Percentiles rank a stretch among this genome's conserved stretches.
These are phyloP conservation scores for Sphagnum tenellum DNA, from an alignment of 225 moss, liverwort and hornwort genomes.

Conservation along the genomic window DNA sequence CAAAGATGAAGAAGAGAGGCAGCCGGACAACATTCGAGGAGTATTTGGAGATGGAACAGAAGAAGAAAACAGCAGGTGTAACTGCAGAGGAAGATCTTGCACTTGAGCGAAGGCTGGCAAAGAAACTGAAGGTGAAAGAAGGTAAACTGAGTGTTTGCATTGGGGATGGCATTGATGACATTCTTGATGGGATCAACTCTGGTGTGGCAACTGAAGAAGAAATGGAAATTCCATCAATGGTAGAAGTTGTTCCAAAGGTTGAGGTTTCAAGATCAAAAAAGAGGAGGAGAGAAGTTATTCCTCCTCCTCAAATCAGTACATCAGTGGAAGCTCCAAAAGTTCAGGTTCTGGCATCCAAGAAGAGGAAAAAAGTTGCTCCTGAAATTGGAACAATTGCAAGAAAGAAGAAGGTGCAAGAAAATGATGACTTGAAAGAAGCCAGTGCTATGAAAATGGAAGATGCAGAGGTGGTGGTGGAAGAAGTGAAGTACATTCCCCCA, in stretches of 20 bases:
- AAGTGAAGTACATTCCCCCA: conserved; percentile 76
- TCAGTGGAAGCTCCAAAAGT: too few relatives aligned
- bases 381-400: neutral
- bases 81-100: conserved; percentile 45
- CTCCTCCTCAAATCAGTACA: too few relatives aligned
- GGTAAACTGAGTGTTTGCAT: conserved; percentile 36
- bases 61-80: conserved; percentile 12
- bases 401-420: too few relatives aligned
- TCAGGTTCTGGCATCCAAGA: too few relatives aligned
- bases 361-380: too few relatives aligned
- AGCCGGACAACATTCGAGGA: conserved; percentile 47
- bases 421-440: conserved; percentile 2
- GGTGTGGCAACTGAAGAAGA: conserved; percentile 20
- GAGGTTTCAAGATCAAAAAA: too few relatives aligned
- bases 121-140: conserved; percentile 53
- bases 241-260: too few relatives aligned
- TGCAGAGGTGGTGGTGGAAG: conserved; percentile 16
- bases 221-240: neutral
- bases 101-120: conserved; percentile 43
- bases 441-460: conserved; percentile 16
- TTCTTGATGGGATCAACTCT: conserved; percentile 49
- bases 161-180: conserved; percentile 46
- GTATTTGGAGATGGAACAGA: conserved; percentile 44
- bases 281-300: too few relatives aligned
- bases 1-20: conserved; percentile 22